Conservation (phyloP, 805 yeast species). For the Maudiozyma barnettii region DNA sequence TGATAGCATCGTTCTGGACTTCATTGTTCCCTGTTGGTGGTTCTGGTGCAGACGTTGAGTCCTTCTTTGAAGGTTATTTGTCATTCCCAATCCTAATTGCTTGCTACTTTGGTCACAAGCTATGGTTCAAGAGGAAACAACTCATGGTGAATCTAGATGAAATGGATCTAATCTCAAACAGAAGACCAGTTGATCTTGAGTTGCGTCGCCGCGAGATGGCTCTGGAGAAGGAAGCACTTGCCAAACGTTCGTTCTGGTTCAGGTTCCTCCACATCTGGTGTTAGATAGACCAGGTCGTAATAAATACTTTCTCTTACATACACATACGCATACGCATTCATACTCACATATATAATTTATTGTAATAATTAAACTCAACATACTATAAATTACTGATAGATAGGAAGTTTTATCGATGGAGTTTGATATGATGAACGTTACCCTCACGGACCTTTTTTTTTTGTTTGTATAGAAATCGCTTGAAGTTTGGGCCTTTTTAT, state of each 20-base stretch:
- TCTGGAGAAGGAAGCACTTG: conserved; percentile 34
- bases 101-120: conserved; percentile 51
- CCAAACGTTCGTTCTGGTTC: conserved; percentile 35
- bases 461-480: too few species aligned
- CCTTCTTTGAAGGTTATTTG: conserved; percentile 57
- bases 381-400: too few species aligned
- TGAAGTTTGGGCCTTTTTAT: too few species aligned
- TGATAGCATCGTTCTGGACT: conserved; percentile 69
- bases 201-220: conserved; percentile 39
- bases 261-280: conserved; percentile 39
- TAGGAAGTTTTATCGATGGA: too few species aligned
- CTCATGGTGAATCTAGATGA: conserved; percentile 35
- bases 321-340: too few species aligned
- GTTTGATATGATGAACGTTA: too few species aligned
- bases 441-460: too few species aligned
- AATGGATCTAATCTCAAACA: conserved; percentile 51
- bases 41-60: conserved; percentile 38
- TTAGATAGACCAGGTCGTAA: conserved; percentile 15
- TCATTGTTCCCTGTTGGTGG: conserved; percentile 62
- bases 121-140: conserved; percentile 34
- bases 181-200: conserved; percentile 45
- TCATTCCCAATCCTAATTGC: conserved; percentile 56
- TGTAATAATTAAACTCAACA: too few species aligned
- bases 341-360: too few species aligned
- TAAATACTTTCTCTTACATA: too few species aligned